Percentiles rank a stretch among this genome's conserved stretches.
phyloP scores from a whole-genome alignment of 768 basidiomycete species.

The Suillus brevipes region DNA sequence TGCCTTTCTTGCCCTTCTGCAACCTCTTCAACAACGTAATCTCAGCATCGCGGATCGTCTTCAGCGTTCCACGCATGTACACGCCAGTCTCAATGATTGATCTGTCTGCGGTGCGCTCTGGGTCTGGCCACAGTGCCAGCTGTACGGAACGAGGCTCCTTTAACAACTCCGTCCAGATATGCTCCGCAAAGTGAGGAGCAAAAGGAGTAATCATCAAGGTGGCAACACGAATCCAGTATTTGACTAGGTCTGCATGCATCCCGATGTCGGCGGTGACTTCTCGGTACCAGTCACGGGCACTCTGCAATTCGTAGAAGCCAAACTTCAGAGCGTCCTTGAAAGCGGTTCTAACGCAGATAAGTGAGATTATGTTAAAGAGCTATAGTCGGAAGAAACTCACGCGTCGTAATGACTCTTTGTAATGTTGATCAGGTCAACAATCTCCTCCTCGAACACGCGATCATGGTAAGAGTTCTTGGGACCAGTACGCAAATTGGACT shows the following conservation, averaged over 20 bases:
- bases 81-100: slow-evolving; percentile 67
- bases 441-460: slow-evolving; percentile 85
- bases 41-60: slow-evolving; percentile 90
- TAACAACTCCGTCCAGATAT: slow-evolving; percentile 80
- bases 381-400: slow-evolving; percentile 48
- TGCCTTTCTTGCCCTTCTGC: slow-evolving; percentile 71
- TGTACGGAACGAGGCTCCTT: slow-evolving; percentile 78
- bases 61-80: slow-evolving; percentile 92
- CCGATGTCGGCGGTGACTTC: slow-evolving; percentile 86
- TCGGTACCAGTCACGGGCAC: slow-evolving; percentile 92
- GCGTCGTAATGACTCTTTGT: slow-evolving; percentile 79
- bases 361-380: background rate
- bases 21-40: slow-evolving; percentile 74
- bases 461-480: slow-evolving; percentile 79
- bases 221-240: slow-evolving; percentile 82
- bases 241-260: slow-evolving; percentile 88
- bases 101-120: slow-evolving; percentile 57
- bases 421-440: slow-evolving; percentile 80
- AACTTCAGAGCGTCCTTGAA: slow-evolving; percentile 96
- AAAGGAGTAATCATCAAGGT: slow-evolving; percentile 81
- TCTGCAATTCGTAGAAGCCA: slow-evolving; percentile 95
- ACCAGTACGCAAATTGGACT: slow-evolving; percentile 72
- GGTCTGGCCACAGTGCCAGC: slow-evolving; percentile 79
- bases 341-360: slow-evolving; percentile 57
- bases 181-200: slow-evolving; percentile 92